Evolutionary conservation across 2,329 filamentous ascomycete genomes (phyloP).

Genomic region (Aschersonia sp.): DNA sequence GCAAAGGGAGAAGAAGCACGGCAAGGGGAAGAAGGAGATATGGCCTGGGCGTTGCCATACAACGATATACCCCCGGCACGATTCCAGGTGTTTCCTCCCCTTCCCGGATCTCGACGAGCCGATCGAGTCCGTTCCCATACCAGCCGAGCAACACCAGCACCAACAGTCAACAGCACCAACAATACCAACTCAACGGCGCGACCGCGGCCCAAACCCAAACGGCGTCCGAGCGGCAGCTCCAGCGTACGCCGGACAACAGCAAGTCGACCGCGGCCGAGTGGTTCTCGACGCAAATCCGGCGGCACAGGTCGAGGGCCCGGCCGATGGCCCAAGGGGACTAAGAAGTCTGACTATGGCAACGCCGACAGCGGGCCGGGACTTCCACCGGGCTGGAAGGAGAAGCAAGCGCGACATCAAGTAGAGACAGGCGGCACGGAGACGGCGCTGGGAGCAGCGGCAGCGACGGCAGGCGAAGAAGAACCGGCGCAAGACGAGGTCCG

Average conservation of each 20-base stretch:
- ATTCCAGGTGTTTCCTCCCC: conserved; percentile 66
- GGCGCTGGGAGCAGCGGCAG: conserved; percentile 3
- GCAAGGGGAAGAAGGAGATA: conserved; percentile 7
- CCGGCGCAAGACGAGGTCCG: conserved; percentile 18
- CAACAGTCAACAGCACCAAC: too few species aligned
- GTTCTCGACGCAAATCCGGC: conserved; percentile 38
- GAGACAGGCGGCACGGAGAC: conserved; percentile 2
- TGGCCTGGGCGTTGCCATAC: conserved; percentile 33
- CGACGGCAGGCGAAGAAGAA: conserved; percentile 8
- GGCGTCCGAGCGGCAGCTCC: conserved; percentile 15
- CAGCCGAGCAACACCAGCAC: conserved; percentile 11
- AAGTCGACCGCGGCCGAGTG: conserved; percentile 25
- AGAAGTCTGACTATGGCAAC: conserved; percentile 54
- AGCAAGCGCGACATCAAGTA: conserved; percentile 7
- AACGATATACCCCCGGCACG: conserved; percentile 50
- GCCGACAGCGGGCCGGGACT: conserved; percentile 50
- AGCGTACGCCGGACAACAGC: conserved; percentile 16
- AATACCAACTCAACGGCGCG: too few species aligned
- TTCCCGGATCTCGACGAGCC: conserved; percentile 32
- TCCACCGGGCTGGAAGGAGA: conserved; percentile 39
- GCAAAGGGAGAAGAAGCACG: conserved; percentile 11
- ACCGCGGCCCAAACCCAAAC: conserved; percentile 20
- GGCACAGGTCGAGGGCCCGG: conserved; percentile 51
- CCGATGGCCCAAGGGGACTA: conserved; percentile 53
- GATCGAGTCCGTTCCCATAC: conserved; percentile 29